phyloP scores from a whole-genome alignment of 768 basidiomycete genomes.

The Rhizopogon vinicolor region DNA sequence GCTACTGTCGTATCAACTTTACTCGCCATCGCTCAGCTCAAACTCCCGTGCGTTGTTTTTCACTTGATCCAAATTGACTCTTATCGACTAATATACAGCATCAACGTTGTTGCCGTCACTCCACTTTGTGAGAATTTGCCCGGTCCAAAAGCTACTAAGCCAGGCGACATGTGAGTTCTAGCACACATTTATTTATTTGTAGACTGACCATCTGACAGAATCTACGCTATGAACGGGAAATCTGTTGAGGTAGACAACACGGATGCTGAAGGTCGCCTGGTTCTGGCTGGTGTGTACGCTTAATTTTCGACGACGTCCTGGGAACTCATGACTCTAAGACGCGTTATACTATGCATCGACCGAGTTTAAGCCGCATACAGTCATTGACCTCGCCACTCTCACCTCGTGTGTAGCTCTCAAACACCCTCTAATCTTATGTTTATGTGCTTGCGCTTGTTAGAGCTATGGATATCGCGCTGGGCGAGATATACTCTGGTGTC shows the following conservation, averaged over 20 bases:
- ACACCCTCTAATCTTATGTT: not conserved
- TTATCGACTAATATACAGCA: conserved; percentile 30
- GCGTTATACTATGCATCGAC: conserved; percentile 81
- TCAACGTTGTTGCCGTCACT: conserved; percentile 70
- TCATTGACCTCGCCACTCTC: conserved; percentile 86
- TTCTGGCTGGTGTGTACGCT: conserved; percentile 55
- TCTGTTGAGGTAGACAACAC: conserved; percentile 86
- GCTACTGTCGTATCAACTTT: conserved; percentile 72
- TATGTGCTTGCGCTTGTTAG: conserved; percentile 28
- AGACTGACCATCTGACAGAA: conserved; percentile 18
- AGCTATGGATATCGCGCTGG: conserved; percentile 68
- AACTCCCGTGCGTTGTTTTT: conserved; percentile 57
- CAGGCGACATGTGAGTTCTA: conserved; percentile 70
- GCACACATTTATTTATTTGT: not conserved
- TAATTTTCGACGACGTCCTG: not conserved
- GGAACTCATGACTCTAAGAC: conserved; percentile 38
- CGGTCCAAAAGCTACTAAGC: conserved; percentile 60
- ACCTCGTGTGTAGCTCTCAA: conserved; percentile 50
- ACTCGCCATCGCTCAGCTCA: conserved; percentile 75
- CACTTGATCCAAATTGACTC: not conserved
- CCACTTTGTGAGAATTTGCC: conserved; percentile 88
- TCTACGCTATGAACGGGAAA: conserved; percentile 84
- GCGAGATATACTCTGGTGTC: conserved; percentile 73
- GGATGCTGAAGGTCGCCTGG: conserved; percentile 76
- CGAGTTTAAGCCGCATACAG: conserved; percentile 72